Base-by-base conservation (phyloP, 805 yeast species). In the Kodamaea laetipori region DNA sequence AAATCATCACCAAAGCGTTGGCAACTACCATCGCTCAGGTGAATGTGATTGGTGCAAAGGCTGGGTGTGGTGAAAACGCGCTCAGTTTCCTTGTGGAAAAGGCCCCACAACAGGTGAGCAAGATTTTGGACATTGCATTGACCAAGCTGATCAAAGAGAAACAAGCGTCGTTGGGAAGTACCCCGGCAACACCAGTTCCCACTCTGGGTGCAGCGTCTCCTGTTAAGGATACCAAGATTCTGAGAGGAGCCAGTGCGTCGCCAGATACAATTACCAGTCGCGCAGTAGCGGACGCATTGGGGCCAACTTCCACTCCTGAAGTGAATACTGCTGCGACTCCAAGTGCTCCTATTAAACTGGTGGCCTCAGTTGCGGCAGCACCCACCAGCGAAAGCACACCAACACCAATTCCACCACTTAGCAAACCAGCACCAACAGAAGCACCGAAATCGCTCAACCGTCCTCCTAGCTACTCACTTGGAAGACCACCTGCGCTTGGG, bases 21-120 rank as follows among this genome's bases (percentile, higher is more conserved):
- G 96, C 97, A 2, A 86, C 90, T 71, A 92, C 96, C 0, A 89
- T 90, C 49, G 92, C 95, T 8, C 94, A 86, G 60, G 92, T 86
- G 7, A 84, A 86, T 46, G 90, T 83, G 52, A 90, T 90, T 6
- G 96, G 96, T 0, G 87, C 90, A 54, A 82, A 82, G 53, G 87
- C 85, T 27, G 90, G 94, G 12, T 82, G 86, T 46, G 80, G 82
- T 1, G 87, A 89, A 15, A 85, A 86, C 54, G 90, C 94, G 4
- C 67, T 86, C 48, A 81, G 86, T 10, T 84, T 87, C 24, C 73
- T 84, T 56, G 87, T 86, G 55, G 92, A 86, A 45, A 82, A 81
- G 50, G 87, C 87, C 41, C 95, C 95, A 2, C 84, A 81, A 47
- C 90, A 86, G 60, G 78, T 86, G 40, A 86, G 89, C 41, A 81